These are phyloP conservation scores for Zizania latifolia DNA, from an alignment of 176 grass and related monocot genomes.

Conservation along the genomic window DNA sequence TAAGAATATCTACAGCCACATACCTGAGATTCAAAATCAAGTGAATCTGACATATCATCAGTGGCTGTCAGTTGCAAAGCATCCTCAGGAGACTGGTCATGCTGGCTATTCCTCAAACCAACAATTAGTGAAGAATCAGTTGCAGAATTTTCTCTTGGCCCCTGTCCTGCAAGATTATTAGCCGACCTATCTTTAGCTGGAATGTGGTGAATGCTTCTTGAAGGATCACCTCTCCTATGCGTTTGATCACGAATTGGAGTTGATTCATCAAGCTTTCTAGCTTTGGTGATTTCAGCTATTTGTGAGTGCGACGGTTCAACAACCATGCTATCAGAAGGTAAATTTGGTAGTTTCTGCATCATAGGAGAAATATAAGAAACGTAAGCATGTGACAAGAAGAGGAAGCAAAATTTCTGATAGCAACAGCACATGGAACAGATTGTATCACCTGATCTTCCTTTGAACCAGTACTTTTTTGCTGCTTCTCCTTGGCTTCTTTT, in stretches of 20 bases:
- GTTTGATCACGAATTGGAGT: conserved; percentile 23
- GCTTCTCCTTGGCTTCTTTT: conserved; percentile 44
- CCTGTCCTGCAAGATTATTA: conserved; percentile 30
- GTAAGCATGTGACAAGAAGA: conserved; percentile 5
- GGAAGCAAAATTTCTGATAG: conserved; percentile 5
- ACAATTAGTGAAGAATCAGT: conserved; percentile 17
- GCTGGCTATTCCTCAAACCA: conserved; percentile 25
- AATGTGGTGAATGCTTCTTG: conserved; percentile 35
- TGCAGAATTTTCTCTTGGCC: conserved; percentile 17
- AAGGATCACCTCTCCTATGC: conserved; percentile 32
- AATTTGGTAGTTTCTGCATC: conserved; percentile 1
- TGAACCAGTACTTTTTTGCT: conserved; percentile 21
- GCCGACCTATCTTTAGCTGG: conserved; percentile 25
- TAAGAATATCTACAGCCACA: conserved; percentile 5
- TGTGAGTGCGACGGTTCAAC: conserved; percentile 32
- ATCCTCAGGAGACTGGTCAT: conserved; percentile 20
- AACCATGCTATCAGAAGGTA: conserved; percentile 6
- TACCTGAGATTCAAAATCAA: conserved; percentile 64
- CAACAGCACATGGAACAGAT: conserved; percentile 20
- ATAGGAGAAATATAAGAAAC: conserved; percentile 27
- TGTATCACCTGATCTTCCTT: conserved; percentile 35
- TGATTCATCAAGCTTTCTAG: conserved; percentile 30
- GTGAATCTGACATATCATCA: conserved; percentile 34
- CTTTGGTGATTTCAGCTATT: conserved; percentile 26
- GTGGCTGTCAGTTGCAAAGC: conserved; percentile 14